Evolutionary conservation across 2,329 filamentous ascomycete species (phyloP).

Genomic region (Leptodontidium sp.): DNA sequence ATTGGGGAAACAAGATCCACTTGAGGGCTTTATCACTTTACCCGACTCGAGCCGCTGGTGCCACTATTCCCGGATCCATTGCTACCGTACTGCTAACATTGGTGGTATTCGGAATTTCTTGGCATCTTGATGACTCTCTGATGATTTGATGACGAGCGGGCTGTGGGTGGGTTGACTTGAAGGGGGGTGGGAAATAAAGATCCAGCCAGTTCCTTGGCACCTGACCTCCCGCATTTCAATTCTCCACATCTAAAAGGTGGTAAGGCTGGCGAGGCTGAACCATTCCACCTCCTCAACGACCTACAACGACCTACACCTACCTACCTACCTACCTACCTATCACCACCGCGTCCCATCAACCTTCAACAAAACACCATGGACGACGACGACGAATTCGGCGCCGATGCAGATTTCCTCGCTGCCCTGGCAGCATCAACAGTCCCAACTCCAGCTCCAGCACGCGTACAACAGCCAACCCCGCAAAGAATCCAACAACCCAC

Average conservation of each 20-base stretch:
- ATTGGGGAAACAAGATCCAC: not conserved
- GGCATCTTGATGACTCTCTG: slow-evolving; percentile 5
- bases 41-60: not conserved
- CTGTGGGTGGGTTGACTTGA: too few relatives aligned
- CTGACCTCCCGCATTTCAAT: not conserved
- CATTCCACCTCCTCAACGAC: not conserved
- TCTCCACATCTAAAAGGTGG: slow-evolving; percentile 15
- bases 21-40: too few relatives aligned
- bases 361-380: slow-evolving; percentile 38
- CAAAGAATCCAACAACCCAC: slow-evolving; percentile 54
- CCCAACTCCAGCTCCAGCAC: slow-evolving; percentile 30
- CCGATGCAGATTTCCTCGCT: slow-evolving; percentile 63
- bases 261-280: slow-evolving; percentile 23
- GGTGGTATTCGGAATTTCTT: not conserved
- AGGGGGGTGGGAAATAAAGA: not conserved
- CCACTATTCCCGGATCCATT: not conserved
- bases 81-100: too few relatives aligned
- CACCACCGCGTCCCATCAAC: not conserved
- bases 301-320: too few relatives aligned
- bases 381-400: slow-evolving; percentile 64
- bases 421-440: slow-evolving; percentile 59
- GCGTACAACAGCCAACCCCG: slow-evolving; percentile 49
- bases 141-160: not conserved
- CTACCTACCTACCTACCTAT: not conserved
- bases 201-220: not conserved